These are phyloP conservation scores for Alternaria sp. DNA, from an alignment of 2,329 filamentous ascomycete species.

Conservation along the genomic window DNA sequence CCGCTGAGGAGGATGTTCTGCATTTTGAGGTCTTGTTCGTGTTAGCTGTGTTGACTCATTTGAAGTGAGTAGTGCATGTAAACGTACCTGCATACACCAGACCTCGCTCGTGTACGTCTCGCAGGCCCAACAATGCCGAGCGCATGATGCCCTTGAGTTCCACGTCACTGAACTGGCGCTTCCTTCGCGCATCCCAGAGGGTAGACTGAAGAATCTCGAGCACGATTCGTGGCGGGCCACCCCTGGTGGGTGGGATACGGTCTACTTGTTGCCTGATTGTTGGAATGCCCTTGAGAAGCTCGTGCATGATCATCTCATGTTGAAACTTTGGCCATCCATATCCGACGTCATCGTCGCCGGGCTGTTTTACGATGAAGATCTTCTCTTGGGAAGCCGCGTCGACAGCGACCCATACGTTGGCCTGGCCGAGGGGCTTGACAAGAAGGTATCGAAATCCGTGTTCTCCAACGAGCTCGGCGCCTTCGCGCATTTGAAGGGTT, in stretches of 20 bases:
- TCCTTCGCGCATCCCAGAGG: conserved; percentile 17
- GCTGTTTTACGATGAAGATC: conserved; percentile 20
- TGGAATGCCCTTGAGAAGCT: conserved; percentile 16
- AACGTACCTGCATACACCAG: conserved; percentile 19
- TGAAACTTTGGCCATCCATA: conserved; percentile 19
- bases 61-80: not conserved
- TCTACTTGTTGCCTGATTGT: conserved; percentile 19
- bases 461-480: conserved; percentile 19
- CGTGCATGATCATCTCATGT: conserved; percentile 23
- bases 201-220: conserved; percentile 18
- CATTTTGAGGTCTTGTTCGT: conserved; percentile 13
- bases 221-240: conserved; percentile 16
- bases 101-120: conserved; percentile 16
- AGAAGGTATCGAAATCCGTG: conserved; percentile 19
- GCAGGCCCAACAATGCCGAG: conserved; percentile 13
- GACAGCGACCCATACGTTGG: conserved; percentile 21
- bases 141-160: conserved; percentile 23
- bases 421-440: conserved; percentile 17
- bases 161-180: conserved; percentile 19
- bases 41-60: not conserved
- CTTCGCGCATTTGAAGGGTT: conserved; percentile 17
- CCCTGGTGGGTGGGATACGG: conserved; percentile 13
- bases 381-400: conserved; percentile 21
- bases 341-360: conserved; percentile 16
- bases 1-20: conserved; percentile 18